Evolutionary conservation across 2,329 filamentous ascomycete species (phyloP).

Genomic region (Albophoma yamanashiensis): DNA sequence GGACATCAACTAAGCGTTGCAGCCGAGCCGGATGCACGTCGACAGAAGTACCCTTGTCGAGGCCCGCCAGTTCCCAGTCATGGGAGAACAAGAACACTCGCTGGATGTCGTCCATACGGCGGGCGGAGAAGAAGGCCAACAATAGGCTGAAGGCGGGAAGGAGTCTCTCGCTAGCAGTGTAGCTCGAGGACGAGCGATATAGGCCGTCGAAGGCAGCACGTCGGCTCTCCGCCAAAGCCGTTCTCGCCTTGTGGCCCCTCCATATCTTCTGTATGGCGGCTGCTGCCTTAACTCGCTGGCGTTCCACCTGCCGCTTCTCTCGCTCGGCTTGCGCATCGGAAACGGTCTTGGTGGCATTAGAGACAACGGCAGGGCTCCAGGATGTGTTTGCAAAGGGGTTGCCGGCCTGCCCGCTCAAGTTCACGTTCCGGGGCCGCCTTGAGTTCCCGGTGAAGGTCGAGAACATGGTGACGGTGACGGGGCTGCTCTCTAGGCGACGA

Average conservation of each 20-base stretch:
- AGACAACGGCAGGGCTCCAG: slow-evolving; percentile 44
- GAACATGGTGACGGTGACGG: slow-evolving; percentile 52
- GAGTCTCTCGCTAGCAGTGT: slow-evolving; percentile 23
- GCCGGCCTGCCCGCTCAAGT: slow-evolving; percentile 73
- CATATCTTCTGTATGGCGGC: slow-evolving; percentile 69
- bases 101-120: slow-evolving; percentile 32
- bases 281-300: slow-evolving; percentile 64
- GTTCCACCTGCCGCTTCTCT: slow-evolving; percentile 66
- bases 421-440: slow-evolving; percentile 80
- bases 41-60: slow-evolving; percentile 22
- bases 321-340: slow-evolving; percentile 83
- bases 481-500: slow-evolving; percentile 1
- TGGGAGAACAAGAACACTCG: slow-evolving; percentile 34
- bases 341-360: slow-evolving; percentile 65
- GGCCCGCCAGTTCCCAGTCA: slow-evolving; percentile 28
- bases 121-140: slow-evolving; percentile 36
- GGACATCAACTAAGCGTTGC: slow-evolving; percentile 21
- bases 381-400: slow-evolving; percentile 67
- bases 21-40: slow-evolving; percentile 19
- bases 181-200: slow-evolving; percentile 29
- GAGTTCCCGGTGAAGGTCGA: slow-evolving; percentile 84
- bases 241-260: slow-evolving; percentile 63
- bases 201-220: slow-evolving; percentile 52
- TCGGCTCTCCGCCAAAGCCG: slow-evolving; percentile 43
- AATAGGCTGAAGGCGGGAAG: slow-evolving; percentile 35